Evolutionary conservation across 2,329 filamentous ascomycete species (phyloP).

Genomic region (Neofusicoccum laricinum): DNA sequence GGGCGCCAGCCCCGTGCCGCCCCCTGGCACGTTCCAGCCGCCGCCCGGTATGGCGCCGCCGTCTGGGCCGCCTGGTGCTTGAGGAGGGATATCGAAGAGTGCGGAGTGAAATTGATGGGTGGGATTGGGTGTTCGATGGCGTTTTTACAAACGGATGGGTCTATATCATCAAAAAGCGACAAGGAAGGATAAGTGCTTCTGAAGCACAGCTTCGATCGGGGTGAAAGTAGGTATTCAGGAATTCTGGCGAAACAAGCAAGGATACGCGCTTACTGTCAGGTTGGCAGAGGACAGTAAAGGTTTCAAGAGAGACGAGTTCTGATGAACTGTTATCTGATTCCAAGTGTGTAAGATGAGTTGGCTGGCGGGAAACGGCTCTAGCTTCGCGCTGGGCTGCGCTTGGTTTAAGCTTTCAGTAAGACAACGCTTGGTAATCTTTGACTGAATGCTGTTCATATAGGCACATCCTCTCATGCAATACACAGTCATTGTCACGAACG

Average conservation of each 20-base stretch:
- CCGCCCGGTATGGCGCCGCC: conserved; percentile 8
- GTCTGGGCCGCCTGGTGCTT: conserved; percentile 1
- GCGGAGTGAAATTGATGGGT: neutral
- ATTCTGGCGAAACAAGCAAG: neutral
- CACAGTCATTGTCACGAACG: no score
- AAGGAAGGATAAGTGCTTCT: neutral
- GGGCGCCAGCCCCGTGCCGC: conserved; percentile 3
- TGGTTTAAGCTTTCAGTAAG: neutral
- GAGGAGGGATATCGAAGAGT: neutral
- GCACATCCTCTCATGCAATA: no score
- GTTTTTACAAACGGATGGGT: neutral
- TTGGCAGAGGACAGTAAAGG: neutral
- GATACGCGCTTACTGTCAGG: neutral
- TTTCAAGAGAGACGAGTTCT: neutral
- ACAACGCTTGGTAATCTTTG: no score
- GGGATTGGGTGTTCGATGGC: neutral
- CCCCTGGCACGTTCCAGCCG: conserved; percentile 11
- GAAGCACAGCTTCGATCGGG: neutral
- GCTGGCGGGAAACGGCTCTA: neutral
- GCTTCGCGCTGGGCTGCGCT: neutral
- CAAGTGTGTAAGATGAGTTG: neutral
- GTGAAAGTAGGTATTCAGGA: neutral
- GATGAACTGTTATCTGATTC: neutral
- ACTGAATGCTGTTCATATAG: no score
- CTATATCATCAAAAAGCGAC: neutral